Base-by-base conservation (phyloP, 2,329 filamentous ascomycete species). In the Calonectria hongkongensis region DNA sequence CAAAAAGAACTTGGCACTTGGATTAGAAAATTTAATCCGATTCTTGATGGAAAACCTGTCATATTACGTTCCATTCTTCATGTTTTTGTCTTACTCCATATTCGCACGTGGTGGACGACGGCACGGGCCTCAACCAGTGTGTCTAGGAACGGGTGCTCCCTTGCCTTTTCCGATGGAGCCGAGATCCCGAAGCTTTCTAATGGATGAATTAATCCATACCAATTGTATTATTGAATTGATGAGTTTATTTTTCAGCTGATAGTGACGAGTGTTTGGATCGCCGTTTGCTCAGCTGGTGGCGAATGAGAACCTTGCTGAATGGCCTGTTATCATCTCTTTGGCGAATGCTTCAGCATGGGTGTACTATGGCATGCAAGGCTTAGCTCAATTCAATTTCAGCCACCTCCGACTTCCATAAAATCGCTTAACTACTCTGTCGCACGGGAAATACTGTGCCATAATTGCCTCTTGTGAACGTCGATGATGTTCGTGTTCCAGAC, bases 111-210 rank as follows among this genome's bases (percentile, higher is more conserved):
- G 21, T 27, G 15, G 10, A 41, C 6, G 39, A 41, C 54, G 54
- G 54, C 54, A 60, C 54, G 54, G 54, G 54, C 54, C 54, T 60
- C 21, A 36, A 41, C 54, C 13, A 41, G 54, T 15, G 18, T 60
- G 54, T 60, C 54, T 60, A 60, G 18, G 54, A 58, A 60, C 54
- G 54, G 54, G 33, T 41, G 21, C 54, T 60, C 54, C 54, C 54
- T 41, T 27, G 36, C 33, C 33, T 43, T 60, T 27, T 41, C 21
- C 21, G 30, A 60, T 3, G 13, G 54, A 41, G 54, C n/a, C 13
- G 25, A 21, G 25, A 27, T 41, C 15, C n/a, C 3, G 10, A 39
- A 33, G n/a, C 25, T 58, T 15, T 27, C 2, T 36, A 9, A 41
- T 27, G 13, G 15, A 36, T 25, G 7, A 36, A 36, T 25, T 21